Conservation (phyloP, 73 alveolate genomes). For the Tetrahymena thermophila region DNA sequence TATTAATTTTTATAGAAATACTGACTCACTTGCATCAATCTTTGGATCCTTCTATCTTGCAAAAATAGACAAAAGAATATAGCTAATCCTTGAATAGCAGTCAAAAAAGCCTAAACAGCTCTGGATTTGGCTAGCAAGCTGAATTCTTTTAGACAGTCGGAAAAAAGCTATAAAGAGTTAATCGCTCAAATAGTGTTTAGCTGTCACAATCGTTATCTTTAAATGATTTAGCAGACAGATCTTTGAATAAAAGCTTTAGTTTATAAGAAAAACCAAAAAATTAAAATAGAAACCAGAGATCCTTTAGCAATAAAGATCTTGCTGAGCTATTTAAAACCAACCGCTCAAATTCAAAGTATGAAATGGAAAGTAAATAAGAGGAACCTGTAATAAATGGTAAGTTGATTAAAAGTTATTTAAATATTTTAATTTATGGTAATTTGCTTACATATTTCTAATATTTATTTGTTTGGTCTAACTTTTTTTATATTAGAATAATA, state of each 20-base stretch:
- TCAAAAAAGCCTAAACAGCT: background rate
- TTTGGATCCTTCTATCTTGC: background rate
- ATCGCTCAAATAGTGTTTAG: background rate
- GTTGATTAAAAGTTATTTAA: background rate
- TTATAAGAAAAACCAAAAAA: background rate
- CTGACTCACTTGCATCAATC: background rate
- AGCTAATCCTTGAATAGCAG: background rate
- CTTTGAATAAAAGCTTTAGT: background rate
- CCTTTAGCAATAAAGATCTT: background rate
- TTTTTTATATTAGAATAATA: background rate
- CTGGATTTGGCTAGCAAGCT: background rate
- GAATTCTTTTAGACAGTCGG: background rate
- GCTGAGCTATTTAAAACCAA: background rate
- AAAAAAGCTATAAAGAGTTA: background rate
- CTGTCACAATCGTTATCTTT: background rate
- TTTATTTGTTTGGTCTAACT: background rate
- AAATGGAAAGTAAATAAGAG: background rate
- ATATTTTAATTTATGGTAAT: background rate
- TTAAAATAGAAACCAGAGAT: background rate
- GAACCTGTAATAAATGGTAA: background rate
- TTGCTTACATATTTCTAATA: background rate
- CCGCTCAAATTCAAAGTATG: background rate
- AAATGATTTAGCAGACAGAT: background rate
- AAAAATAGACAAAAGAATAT: no score
- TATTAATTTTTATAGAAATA: background rate